Evolutionary conservation across 2,329 filamentous ascomycete species (phyloP), one percentile per base, ranked within the genome.

Genomic region (Ascochyta lentis): DNA sequence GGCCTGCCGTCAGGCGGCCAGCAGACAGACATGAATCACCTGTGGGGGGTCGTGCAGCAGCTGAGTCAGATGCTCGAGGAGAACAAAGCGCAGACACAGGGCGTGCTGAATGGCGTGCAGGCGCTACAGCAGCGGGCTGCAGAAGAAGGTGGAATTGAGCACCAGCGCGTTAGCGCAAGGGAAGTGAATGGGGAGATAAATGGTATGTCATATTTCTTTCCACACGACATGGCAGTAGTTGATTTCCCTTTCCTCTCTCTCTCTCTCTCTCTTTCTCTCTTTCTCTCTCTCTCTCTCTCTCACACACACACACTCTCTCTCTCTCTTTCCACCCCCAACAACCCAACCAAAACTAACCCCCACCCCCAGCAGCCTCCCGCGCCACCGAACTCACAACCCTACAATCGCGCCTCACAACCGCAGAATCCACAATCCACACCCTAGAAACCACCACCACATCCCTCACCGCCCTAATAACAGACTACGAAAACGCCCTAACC

Each of bases 401-500:
- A 13, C 69, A 72, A 47, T 58, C 64, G 38, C 68, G 74, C 54
- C 68, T 77, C 40, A 55, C 65, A 8, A 40, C 61, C 35, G 61
- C 71, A 3, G 67, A 77, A 64, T 48, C 63, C 29, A 60, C 60
- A 4, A 63, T 74, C 45, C 50, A 62, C 16, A 50, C 63, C n/a
- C 66, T 76, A 22, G 58, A 59, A 13, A 44, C 61, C 33, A 62
- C 67, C 13, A 72, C 69, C 48, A 41, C 56, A 0, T 61, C 65
- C 6, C 69, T 77, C 37, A 61, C 61, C 15, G 37, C 54, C 26
- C 69, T 78, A 4, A 54, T 76, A 6, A 67, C 66, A 22, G 73
- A 77, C 65, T 81, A 81, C 71, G 78, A 80, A 60, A 74, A 76
- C 49, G 73, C 76, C 10, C 60, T 78, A 48, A 64, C 72, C 19